Percentiles rank a stretch among this genome's conserved stretches.
Conservation (phyloP, 106 monocot species). For the Amphibolis antarctica region DNA sequence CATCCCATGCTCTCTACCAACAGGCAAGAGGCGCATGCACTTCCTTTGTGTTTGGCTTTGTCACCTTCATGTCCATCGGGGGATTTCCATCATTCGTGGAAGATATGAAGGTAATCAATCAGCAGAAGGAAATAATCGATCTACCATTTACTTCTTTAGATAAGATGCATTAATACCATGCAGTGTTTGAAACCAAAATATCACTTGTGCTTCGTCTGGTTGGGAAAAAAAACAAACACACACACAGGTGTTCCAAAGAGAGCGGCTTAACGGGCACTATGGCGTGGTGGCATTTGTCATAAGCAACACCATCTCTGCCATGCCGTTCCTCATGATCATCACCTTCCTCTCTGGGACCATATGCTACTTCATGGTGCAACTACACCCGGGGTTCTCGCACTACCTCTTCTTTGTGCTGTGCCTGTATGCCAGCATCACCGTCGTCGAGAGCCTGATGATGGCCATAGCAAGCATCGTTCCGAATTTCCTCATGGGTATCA, state of each 20-base stretch:
- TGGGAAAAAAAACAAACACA: too few species aligned
- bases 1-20: slow-evolving; percentile 2
- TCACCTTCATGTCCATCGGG: slow-evolving; percentile 97
- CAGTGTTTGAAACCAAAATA: too few species aligned
- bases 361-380: slow-evolving; percentile 68
- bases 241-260: slow-evolving; percentile 64
- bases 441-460: slow-evolving; percentile 94
- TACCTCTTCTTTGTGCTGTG: slow-evolving; percentile 59
- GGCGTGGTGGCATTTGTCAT: slow-evolving; percentile 65
- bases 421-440: slow-evolving; percentile 56
- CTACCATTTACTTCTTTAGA: too few species aligned
- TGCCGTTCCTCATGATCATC: slow-evolving; percentile 65
- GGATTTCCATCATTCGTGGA: slow-evolving; percentile 94
- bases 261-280: slow-evolving; percentile 77
- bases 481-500: slow-evolving; percentile 88
- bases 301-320: slow-evolving; percentile 60
- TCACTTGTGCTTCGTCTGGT: too few species aligned
- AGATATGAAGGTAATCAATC: slow-evolving; percentile 99
- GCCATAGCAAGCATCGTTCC: slow-evolving; percentile 71
- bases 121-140: too few species aligned
- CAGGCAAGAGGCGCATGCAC: slow-evolving; percentile 86
- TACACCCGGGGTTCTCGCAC: slow-evolving; percentile 53
- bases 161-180: too few species aligned
- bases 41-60: slow-evolving; percentile 78
- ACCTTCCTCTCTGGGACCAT: slow-evolving; percentile 56